Evolutionary conservation across 805 yeast species (phyloP), one percentile per base, ranked within the genome.

Genomic region (Candida khao-thaluensis): DNA sequence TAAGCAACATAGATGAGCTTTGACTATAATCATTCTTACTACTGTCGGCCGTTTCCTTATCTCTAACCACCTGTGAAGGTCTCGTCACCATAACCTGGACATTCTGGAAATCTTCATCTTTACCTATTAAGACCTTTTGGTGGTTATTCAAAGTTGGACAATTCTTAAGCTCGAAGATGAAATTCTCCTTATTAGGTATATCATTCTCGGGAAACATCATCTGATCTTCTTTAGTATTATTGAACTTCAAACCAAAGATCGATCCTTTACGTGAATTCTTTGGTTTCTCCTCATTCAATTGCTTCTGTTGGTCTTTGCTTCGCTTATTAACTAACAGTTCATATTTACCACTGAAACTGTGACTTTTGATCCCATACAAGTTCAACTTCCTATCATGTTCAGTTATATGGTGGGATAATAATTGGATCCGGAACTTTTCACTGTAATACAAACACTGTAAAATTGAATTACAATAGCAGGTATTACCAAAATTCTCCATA

Each of bases 391-490:
- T 56, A 10, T 62, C 68, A 44, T 66, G 74, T 5, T 54, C 49
- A 2, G 55, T 47, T 6, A 35, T 33, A 22, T 60, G 60, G 45
- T 69, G 66, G n/a, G 48, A 40, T 8, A 64, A 43, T 18, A 69
- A 45, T 16, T 51, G 47, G 11, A 43, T 40, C 26, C 97, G 74
- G 53, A 93, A 88, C 20, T 73, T 74, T 17, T 75, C 72, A 3
- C 91, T 74, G 62, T 85, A 82, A 66, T 77, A 91, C 7, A 91
- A 72, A 49, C 95, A 87, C 59, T 93, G 99, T 17, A 93, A 64
- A 21, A 93, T 85, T 7, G 96, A 87, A 52, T 93, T 93, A 62
- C 95, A 86, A 65, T 91, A 91, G 64, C 98, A 93, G 0, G 97
- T 89, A 57, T 89, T 83, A 2, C 95, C 95, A 52, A 84, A 85